Evolutionary conservation across 371 early-diverging fungal genomes (phyloP).

Genomic region (Mucor circinelloides): DNA sequence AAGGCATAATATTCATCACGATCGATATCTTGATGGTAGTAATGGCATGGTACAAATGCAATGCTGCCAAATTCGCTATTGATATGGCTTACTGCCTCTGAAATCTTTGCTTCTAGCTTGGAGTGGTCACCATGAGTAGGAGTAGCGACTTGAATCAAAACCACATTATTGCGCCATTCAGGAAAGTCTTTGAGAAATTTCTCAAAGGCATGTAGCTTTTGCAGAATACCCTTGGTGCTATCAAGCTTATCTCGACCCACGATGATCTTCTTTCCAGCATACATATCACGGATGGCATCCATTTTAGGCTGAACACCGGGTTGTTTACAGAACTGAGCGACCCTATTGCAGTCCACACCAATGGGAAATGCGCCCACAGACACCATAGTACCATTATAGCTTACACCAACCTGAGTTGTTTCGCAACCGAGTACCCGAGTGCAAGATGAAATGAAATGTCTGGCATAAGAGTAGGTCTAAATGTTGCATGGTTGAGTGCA

Average conservation of each 20-base stretch:
- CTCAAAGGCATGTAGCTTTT: conserved; percentile 95
- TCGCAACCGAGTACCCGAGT: conserved; percentile 90
- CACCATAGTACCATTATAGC: conserved; percentile 73
- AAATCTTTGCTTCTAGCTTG: conserved; percentile 83
- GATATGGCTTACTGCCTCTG: conserved; percentile 89
- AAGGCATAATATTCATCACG: conserved; percentile 96
- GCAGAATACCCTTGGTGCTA: conserved; percentile 97
- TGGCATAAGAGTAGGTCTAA: conserved; percentile 92
- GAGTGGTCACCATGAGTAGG: conserved; percentile 60
- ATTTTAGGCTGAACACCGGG: conserved; percentile 73
- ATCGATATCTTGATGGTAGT: conserved; percentile 94
- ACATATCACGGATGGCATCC: conserved; percentile 79
- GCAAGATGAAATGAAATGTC: conserved; percentile 94
- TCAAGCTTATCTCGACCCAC: conserved; percentile 99
- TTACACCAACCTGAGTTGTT: conserved; percentile 84
- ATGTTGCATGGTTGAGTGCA: neutral
- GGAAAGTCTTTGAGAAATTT: conserved; percentile 89
- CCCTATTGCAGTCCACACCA: conserved; percentile 88
- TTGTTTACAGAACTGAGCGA: conserved; percentile 44
- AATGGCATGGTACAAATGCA: conserved; percentile 94
- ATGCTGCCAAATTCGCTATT: conserved; percentile 96
- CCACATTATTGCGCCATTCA: conserved; percentile 87
- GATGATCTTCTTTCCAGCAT: conserved; percentile 91
- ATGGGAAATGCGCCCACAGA: conserved; percentile 95
- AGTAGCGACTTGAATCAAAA: conserved; percentile 84